These are phyloP conservation scores for Mariannaea sp. DNA, from an alignment of 2,329 filamentous ascomycete genomes.

Conservation along the genomic window DNA sequence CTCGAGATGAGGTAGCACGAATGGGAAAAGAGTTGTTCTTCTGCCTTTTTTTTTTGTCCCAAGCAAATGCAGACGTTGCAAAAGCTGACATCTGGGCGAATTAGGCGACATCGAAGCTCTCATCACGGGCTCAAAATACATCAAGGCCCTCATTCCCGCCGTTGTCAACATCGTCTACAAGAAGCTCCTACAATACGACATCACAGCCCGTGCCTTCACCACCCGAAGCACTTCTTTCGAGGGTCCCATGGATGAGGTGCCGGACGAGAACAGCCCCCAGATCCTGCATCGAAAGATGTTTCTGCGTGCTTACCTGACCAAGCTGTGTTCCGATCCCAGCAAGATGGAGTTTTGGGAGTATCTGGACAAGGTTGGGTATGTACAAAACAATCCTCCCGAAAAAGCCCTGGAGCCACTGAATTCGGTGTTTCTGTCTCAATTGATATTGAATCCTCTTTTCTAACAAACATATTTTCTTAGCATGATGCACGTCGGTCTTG, in stretches of 20 bases:
- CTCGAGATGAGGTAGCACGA: not conserved
- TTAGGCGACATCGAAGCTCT: slow-evolving; percentile 75
- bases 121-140: slow-evolving; percentile 71
- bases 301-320: slow-evolving; percentile 73
- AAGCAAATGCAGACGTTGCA: too few species aligned
- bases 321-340: slow-evolving; percentile 74
- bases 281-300: slow-evolving; percentile 81
- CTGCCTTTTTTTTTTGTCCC: too few species aligned
- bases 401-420: not conserved
- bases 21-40: too few species aligned
- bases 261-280: slow-evolving; percentile 72
- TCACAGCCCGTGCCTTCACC: slow-evolving; percentile 78
- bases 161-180: slow-evolving; percentile 85
- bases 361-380: slow-evolving; percentile 78
- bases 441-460: not conserved
- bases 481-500: slow-evolving; percentile 82
- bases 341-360: slow-evolving; percentile 84
- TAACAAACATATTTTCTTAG: slow-evolving; percentile 41
- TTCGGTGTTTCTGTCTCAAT: not conserved
- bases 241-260: slow-evolving; percentile 66
- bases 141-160: slow-evolving; percentile 80
- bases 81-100: slow-evolving; percentile 18
- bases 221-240: slow-evolving; percentile 67
- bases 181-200: slow-evolving; percentile 79
- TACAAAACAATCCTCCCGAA: slow-evolving; percentile 17